Evolutionary conservation across 441 rosid genomes (phyloP).

Genomic region (Brassica hybrid): DNA sequence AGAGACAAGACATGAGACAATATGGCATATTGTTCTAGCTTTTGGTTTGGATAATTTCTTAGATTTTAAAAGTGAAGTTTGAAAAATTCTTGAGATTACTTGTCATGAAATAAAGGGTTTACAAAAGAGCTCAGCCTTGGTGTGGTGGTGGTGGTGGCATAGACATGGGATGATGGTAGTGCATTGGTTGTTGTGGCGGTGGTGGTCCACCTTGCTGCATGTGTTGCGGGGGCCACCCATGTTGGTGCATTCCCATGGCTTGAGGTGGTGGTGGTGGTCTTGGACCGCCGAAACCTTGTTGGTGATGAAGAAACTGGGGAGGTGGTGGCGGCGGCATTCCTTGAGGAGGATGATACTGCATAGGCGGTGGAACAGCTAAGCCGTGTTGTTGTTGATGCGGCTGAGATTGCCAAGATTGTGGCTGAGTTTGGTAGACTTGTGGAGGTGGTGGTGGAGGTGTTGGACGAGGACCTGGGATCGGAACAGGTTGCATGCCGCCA

Average conservation of each 20-base stretch:
- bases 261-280: too few relatives aligned
- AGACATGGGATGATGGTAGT: slow-evolving; percentile 56
- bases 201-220: too few relatives aligned
- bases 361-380: slow-evolving; percentile 62
- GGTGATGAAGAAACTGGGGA: slow-evolving; percentile 47
- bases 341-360: slow-evolving; percentile 69
- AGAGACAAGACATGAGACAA: slow-evolving; percentile 33
- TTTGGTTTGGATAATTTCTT: slow-evolving; percentile 24
- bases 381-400: slow-evolving; percentile 61
- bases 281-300: slow-evolving; percentile 44
- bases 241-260: too few relatives aligned
- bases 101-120: slow-evolving; percentile 31
- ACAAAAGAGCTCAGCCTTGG: slow-evolving; percentile 39
- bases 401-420: slow-evolving; percentile 73
- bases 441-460: slow-evolving; percentile 91
- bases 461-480: slow-evolving; percentile 60
- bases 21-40: neutral
- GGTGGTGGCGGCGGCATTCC: slow-evolving; percentile 77
- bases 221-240: too few relatives aligned
- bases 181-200: slow-evolving; percentile 41
- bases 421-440: slow-evolving; percentile 75
- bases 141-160: slow-evolving; percentile 69
- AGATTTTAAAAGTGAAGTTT: slow-evolving; percentile 8
- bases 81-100: slow-evolving; percentile 18
- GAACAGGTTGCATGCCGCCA: slow-evolving; percentile 58